Evolutionary conservation across 148 eudicot genomes (phyloP), one percentile per base, ranked within the genome.

Genomic region (Vaccinium darrowii): DNA sequence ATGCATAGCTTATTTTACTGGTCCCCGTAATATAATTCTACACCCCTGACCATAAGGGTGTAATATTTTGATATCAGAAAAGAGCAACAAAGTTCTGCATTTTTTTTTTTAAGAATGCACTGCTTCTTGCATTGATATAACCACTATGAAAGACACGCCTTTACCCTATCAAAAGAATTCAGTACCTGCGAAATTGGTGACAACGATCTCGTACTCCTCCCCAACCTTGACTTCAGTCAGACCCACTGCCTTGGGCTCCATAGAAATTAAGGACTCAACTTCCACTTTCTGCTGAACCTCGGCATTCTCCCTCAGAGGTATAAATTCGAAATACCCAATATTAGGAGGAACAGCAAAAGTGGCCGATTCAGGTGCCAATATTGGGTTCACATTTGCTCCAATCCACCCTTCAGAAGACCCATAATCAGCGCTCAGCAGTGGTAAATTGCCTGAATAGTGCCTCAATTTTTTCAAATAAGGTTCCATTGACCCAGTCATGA

Each of bases 401-500:
- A 97, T 86, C 99, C 98, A 95, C 13, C 99, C 99, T 75, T 97
- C 99, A 0, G 98, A 95, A 39, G 98, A 80, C 51, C 99, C 99
- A 76, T 97, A 97, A 86, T 97, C 98, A 8, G 92, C 95, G 84
- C 98, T 93, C 2, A 95, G 84, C 79, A 95, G 84, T 10, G 99
- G 96, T 21, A 97, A 54, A 75, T 88, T 86, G 21, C 98, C 98
- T 4, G 98, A 94, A 89, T 90, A 97, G 53, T 91, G 92, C 90
- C 98, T 94, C 80, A 97, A 76, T 69, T 95, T 96, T 56, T 89
- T 93, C 90, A 92, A 79, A 72, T 97, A 97, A 30, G 94, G 99
- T 87, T 97, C 98, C 99, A 97, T 97, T 0, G 99, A 94, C 10
- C 99, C 99, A 0, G 99, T 97, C 95, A 97, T 88, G 60, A 97